Conservation (phyloP, 1,284 basidiomycete genomes). For the Anthracocystis setariae region DNA sequence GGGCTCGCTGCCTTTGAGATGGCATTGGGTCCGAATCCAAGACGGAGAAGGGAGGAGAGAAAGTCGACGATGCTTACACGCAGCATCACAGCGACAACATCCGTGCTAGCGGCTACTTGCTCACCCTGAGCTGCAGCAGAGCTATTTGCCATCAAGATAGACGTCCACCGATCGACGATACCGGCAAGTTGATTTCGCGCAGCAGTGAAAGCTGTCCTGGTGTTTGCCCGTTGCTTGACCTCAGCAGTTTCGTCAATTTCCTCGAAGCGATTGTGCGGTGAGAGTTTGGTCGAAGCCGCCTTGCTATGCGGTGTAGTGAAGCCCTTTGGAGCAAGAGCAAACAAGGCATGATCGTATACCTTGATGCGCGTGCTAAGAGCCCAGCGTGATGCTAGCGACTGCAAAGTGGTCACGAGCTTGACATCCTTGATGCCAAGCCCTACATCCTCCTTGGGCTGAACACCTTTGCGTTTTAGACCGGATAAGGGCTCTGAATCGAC, state of each 20-base stretch:
- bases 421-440: conserved; percentile 43
- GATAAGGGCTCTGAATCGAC: conserved; percentile 11
- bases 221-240: conserved; percentile 2
- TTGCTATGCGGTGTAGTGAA: conserved; percentile 9
- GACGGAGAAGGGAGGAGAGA: conserved; percentile 35
- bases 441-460: conserved; percentile 40
- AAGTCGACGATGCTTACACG: conserved; percentile 44
- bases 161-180: conserved; percentile 10
- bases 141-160: conserved; percentile 11
- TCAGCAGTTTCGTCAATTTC: conserved; percentile 39
- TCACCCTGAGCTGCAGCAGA: background rate
- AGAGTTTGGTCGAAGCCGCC: conserved; percentile 11
- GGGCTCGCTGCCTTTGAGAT: background rate
- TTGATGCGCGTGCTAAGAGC: conserved; percentile 28
- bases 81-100: conserved; percentile 37
- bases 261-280: conserved; percentile 34
- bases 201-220: conserved; percentile 14
- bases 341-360: conserved; percentile 30
- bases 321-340: conserved; percentile 16
- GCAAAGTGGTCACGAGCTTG: conserved; percentile 41
- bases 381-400: conserved; percentile 36
- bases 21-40: conserved; percentile 36
- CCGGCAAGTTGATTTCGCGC: conserved; percentile 20
- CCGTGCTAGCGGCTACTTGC: conserved; percentile 14
- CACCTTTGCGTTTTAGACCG: conserved; percentile 14